These are phyloP conservation scores for Hypomontagnella monticulosa DNA, from an alignment of 495 filamentous ascomycete genomes.

Conservation along the genomic window DNA sequence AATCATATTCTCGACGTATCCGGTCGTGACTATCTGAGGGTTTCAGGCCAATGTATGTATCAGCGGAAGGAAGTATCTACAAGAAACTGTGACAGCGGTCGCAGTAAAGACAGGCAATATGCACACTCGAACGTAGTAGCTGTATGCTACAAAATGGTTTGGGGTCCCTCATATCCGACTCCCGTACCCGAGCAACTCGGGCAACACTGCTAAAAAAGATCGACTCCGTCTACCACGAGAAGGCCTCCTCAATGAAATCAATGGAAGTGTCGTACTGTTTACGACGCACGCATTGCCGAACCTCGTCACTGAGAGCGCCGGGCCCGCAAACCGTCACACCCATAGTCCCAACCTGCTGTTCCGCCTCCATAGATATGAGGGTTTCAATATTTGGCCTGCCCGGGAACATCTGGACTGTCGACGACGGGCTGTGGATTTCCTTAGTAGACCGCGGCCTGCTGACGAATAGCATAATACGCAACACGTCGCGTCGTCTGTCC, in stretches of 20 bases:
- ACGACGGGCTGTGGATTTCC: constrained; percentile 82
- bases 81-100: constrained; percentile 30
- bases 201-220: neutral
- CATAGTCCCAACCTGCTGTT: constrained; percentile 80
- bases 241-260: constrained; percentile 95
- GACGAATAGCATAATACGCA: constrained; percentile 88
- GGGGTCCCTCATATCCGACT: neutral
- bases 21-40: constrained; percentile 23
- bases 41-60: constrained; percentile 28
- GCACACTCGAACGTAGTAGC: constrained; percentile 35
- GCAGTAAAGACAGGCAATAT: constrained; percentile 40
- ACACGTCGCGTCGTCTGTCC: constrained; percentile 80
- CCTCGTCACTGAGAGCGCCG: constrained; percentile 88
- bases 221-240: constrained; percentile 72
- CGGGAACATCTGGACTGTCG: constrained; percentile 90
- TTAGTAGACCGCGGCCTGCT: constrained; percentile 80
- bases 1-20: constrained; percentile 36
- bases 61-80: constrained; percentile 36
- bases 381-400: constrained; percentile 72
- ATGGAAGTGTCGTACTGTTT: constrained; percentile 72
- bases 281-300: constrained; percentile 74
- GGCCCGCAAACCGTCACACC: constrained; percentile 90
- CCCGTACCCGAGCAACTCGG: constrained; percentile 3
- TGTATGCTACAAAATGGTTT: constrained; percentile 22
- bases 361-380: constrained; percentile 81